A percentile compares a stretch with the other conserved stretches of the same genome.
These are phyloP conservation scores for Yamadazyma blattariae DNA, from an alignment of 1,139 yeast species.

Conservation along the genomic window DNA sequence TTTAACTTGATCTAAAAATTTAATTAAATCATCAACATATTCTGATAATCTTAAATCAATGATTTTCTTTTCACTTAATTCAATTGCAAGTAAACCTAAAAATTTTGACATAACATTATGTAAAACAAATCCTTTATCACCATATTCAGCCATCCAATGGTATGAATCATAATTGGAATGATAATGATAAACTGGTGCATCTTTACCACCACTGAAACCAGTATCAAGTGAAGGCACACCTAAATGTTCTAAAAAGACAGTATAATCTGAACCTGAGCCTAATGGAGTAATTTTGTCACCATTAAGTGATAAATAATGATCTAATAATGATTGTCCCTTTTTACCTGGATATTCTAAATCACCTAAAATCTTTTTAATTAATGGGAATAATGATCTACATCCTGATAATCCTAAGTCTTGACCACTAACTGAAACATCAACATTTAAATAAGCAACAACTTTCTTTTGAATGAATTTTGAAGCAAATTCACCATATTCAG, in stretches of 20 bases:
- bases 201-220: conserved; percentile 28
- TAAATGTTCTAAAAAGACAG: conserved; percentile 46
- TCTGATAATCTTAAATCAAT: conserved; percentile 34
- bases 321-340: conserved; percentile 46
- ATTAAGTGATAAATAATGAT: conserved; percentile 45
- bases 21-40: conserved; percentile 32
- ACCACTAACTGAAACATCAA: conserved; percentile 42
- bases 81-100: conserved; percentile 52
- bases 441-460: conserved; percentile 44
- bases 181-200: conserved; percentile 44
- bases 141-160: conserved; percentile 52
- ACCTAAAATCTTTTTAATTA: conserved; percentile 32
- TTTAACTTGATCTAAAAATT: conserved; percentile 28
- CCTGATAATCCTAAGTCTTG: conserved; percentile 30
- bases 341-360: conserved; percentile 47
- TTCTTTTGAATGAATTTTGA: conserved; percentile 32
- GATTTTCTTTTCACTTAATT: conserved; percentile 54
- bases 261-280: conserved; percentile 48
- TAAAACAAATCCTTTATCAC: conserved; percentile 52
- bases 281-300: conserved; percentile 34
- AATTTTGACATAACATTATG: conserved; percentile 61
- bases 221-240: conserved; percentile 44
- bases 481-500: conserved; percentile 45
- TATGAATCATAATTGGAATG: conserved; percentile 62
- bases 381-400: conserved; percentile 36